Evolutionary conservation across 2,329 filamentous ascomycete genomes (phyloP).

Genomic region (Corinectria fuckeliana): DNA sequence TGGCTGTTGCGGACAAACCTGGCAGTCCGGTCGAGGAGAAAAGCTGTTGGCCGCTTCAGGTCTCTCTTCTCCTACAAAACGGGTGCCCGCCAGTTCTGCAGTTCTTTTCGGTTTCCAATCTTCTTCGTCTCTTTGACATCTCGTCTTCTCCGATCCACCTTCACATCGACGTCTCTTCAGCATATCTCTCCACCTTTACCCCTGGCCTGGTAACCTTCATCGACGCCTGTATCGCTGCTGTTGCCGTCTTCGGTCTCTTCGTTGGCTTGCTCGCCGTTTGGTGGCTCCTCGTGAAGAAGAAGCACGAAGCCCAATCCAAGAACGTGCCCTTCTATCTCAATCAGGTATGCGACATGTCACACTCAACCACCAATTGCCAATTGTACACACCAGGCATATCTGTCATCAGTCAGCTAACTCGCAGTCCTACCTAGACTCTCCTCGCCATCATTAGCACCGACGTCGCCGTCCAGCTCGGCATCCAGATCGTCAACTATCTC

Average conservation of each 20-base stretch:
- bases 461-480: constrained; percentile 72
- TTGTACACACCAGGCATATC: not conserved
- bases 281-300: constrained; percentile 76
- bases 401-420: not conserved
- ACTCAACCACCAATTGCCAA: not conserved
- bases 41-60: too few species aligned
- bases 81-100: too few species aligned
- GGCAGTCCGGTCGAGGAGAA: too few species aligned
- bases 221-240: constrained; percentile 83
- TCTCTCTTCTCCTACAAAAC: too few species aligned
- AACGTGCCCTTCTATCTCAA: constrained; percentile 95
- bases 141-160: too few species aligned
- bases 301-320: constrained; percentile 69
- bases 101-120: too few species aligned
- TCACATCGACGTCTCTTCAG: too few species aligned
- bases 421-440: constrained; percentile 53
- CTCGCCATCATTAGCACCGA: constrained; percentile 72
- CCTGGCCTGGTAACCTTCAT: too few species aligned
- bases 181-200: too few species aligned
- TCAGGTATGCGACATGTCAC: constrained; percentile 70
- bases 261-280: constrained; percentile 79
- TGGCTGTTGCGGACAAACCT: too few species aligned
- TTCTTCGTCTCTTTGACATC: too few species aligned
- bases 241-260: constrained; percentile 80
- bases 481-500: constrained; percentile 76